Evolutionary conservation across 2,329 filamentous ascomycete genomes (phyloP).

Genomic region (Hypomyces perniciosus): DNA sequence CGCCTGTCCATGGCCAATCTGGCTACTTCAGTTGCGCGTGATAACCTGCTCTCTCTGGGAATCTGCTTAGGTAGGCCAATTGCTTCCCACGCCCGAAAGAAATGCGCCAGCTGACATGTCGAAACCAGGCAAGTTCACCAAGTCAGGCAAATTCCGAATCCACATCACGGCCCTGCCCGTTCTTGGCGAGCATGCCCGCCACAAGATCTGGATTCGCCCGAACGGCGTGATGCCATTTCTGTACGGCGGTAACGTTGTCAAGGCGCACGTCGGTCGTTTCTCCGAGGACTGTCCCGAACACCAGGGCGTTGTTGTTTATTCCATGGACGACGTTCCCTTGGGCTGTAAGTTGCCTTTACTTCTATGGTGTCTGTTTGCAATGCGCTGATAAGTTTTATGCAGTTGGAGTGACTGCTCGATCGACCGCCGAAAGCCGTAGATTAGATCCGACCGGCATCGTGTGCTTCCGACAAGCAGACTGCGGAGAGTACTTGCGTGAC

Average conservation of each 20-base stretch:
- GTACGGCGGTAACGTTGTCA: slow-evolving; percentile 84
- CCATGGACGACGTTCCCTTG: slow-evolving; percentile 88
- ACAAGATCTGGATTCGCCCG: slow-evolving; percentile 94
- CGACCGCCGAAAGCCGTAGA: slow-evolving; percentile 73
- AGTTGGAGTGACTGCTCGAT: slow-evolving; percentile 74
- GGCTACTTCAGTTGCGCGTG: slow-evolving; percentile 76
- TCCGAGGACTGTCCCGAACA: slow-evolving; percentile 91
- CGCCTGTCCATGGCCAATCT: slow-evolving; percentile 85
- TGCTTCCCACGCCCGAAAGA: not conserved
- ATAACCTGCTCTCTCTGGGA: slow-evolving; percentile 79
- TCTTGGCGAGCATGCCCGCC: slow-evolving; percentile 83
- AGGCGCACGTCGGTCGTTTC: slow-evolving; percentile 67
- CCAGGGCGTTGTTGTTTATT: slow-evolving; percentile 82
- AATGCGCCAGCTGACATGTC: slow-evolving; percentile 3
- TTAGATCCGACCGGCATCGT: slow-evolving; percentile 87
- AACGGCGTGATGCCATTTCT: slow-evolving; percentile 98
- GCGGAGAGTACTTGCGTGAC: slow-evolving; percentile 90
- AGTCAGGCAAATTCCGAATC: slow-evolving; percentile 89
- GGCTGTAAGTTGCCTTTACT: slow-evolving; percentile 51
- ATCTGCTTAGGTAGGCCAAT: slow-evolving; percentile 61
- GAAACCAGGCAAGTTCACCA: slow-evolving; percentile 78
- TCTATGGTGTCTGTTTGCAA: too few relatives aligned
- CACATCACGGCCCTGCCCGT: slow-evolving; percentile 87
- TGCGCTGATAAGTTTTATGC: too few relatives aligned
- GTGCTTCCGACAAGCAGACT: slow-evolving; percentile 87